Base-by-base conservation (phyloP, 805 yeast genomes). In the Saccharomycopsis fibuligera region DNA sequence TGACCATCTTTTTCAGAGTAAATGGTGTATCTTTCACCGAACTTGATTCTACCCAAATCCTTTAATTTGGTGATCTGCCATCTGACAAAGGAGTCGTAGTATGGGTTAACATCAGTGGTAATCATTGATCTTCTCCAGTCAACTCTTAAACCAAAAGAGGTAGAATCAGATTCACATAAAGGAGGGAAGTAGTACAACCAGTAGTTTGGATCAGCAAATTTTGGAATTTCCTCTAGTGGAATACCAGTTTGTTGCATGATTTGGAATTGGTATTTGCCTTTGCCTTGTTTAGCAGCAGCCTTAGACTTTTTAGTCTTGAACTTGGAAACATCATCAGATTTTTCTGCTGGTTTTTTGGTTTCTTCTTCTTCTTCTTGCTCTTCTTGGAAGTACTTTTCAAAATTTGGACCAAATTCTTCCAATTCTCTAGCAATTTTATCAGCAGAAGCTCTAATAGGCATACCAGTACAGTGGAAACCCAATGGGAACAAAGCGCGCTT, bases 391-490 rank as follows among this genome's bases (percentile, higher is more conserved):
- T 69, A 83, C 16, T 80, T 79, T 3, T 76, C 68, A 60, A 86
- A 93, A 60, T 87, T 89, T 16, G 68, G 72, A 46, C 99, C 99
- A 63, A 93, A 93, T 65, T 78, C 66, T 69, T 93, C 97, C 51
- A 90, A 74, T 73, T 93, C 99, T 66, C 99, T 81, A 62, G 79
- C 79, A 62, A 93, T 76, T 69, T 93, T 91, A 69, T 91, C 99
- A 44, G 99, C 98, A 61, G 96, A 78, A 25, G 98, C 91, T 64
- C 80, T 75, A 65, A 93, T 93, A 47, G 99, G 98, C 96, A 93
- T 85, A 75, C 99, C 99, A 31, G 99, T 93, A 77, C 99, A 93
- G 69, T 93, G 99, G 83, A 91, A 93, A 44, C 99, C 99, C 50
- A 93, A 75, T 45, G 99, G 98, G 71, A 87, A 93, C 53, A 90